phyloP scores from a whole-genome alignment of 768 basidiomycete genomes.

The Coprinopsis marcescibilis region DNA sequence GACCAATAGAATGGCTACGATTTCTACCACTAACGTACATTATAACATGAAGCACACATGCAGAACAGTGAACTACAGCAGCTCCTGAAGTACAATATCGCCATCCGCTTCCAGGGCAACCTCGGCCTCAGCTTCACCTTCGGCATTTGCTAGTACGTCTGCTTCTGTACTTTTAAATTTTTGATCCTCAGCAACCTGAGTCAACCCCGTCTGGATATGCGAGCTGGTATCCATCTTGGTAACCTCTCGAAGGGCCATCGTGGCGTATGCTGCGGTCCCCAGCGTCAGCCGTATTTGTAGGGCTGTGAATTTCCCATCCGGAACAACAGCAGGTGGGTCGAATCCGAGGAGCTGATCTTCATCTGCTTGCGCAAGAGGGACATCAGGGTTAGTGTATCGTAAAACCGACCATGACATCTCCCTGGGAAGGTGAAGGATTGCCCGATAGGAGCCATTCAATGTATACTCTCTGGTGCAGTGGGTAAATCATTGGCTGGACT shows the following conservation, averaged over 20 bases:
- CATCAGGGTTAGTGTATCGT: slow-evolving; percentile 89
- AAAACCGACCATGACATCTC: slow-evolving; percentile 78
- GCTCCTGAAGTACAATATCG: neutral
- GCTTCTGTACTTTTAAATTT: slow-evolving; percentile 57
- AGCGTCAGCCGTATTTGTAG: slow-evolving; percentile 82
- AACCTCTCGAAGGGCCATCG: slow-evolving; percentile 94
- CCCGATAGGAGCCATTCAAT: slow-evolving; percentile 88
- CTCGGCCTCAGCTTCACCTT: slow-evolving; percentile 11
- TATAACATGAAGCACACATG: no score
- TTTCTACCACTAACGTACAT: no score
- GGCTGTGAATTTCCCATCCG: slow-evolving; percentile 81
- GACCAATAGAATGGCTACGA: no score
- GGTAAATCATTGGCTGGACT: neutral
- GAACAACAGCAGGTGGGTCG: slow-evolving; percentile 58
- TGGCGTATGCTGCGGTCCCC: slow-evolving; percentile 91
- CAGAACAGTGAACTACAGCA: neutral
- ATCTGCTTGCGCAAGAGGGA: slow-evolving; percentile 88
- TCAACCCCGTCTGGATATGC: slow-evolving; percentile 80
- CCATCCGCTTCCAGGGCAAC: neutral
- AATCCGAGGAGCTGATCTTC: slow-evolving; percentile 87
- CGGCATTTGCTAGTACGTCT: slow-evolving; percentile 26
- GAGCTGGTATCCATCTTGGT: slow-evolving; percentile 95
- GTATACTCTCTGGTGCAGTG: slow-evolving; percentile 70
- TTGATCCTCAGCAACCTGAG: slow-evolving; percentile 76
- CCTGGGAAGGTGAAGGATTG: slow-evolving; percentile 81